phyloP scores from a whole-genome alignment of 2,329 filamentous ascomycete genomes.

The Chaetomiaceae sp. region DNA sequence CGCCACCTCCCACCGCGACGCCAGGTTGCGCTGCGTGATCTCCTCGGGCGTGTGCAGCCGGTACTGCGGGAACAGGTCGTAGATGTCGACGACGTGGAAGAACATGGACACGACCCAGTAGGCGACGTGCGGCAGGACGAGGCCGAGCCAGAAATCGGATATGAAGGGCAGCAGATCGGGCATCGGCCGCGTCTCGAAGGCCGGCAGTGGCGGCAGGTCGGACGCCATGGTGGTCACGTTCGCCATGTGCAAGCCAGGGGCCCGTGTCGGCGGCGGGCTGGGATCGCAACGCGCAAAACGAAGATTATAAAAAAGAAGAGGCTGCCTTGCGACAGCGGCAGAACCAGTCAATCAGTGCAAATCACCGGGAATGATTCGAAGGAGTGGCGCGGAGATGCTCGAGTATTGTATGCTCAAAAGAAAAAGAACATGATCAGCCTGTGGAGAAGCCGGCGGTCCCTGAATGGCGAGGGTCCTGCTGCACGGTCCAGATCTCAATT shows the following conservation, averaged over 20 bases:
- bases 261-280: conserved; percentile 1
- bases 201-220: conserved; percentile 77
- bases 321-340: conserved; percentile 10
- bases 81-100: conserved; percentile 83
- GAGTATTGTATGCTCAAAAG: neutral
- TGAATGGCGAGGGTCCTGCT: neutral
- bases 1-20: conserved; percentile 76
- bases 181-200: conserved; percentile 68
- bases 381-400: conserved; percentile 6
- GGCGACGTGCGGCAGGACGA: conserved; percentile 71
- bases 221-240: conserved; percentile 52
- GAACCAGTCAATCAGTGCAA: conserved; percentile 3
- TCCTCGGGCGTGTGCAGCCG: conserved; percentile 93
- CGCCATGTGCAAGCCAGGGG: conserved; percentile 33
- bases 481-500: conserved; percentile 13
- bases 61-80: conserved; percentile 85
- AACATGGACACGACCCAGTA: conserved; percentile 86
- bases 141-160: conserved; percentile 73
- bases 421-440: neutral
- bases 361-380: neutral
- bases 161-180: conserved; percentile 71
- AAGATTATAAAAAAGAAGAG: neutral
- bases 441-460: conserved; percentile 9
- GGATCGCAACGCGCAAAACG: neutral
- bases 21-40: conserved; percentile 81